Evolutionary conservation across 352 stramenopile genomes (phyloP).

Genomic region (Pythium sukuiense): DNA sequence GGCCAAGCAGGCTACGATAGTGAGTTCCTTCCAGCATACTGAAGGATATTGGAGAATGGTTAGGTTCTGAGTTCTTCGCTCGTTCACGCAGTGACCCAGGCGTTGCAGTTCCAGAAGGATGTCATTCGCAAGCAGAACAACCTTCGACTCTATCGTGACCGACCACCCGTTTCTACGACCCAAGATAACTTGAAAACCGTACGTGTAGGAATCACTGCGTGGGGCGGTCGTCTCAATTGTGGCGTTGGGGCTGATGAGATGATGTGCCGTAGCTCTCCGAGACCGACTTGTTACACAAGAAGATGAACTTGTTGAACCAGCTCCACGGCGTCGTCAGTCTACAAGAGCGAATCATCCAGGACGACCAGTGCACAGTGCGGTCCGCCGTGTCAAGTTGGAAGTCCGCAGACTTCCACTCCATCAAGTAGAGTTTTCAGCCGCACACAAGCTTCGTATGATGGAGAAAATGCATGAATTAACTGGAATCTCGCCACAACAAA

Average conservation of each 20-base stretch:
- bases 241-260: too few species aligned
- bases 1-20: neutral
- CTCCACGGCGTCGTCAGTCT: conserved; percentile 54
- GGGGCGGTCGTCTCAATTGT: neutral
- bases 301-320: conserved; percentile 51
- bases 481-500: neutral
- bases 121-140: conserved; percentile 48
- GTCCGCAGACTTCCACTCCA: conserved; percentile 30
- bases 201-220: conserved; percentile 3
- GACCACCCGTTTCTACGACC: conserved; percentile 22
- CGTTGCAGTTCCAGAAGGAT: conserved; percentile 51
- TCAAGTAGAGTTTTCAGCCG: neutral
- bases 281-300: conserved; percentile 51
- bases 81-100: conserved; percentile 28
- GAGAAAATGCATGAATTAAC: neutral
- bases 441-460: neutral
- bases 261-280: conserved; percentile 41
- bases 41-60: neutral
- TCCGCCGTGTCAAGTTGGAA: conserved; percentile 78
- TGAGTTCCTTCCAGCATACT: neutral
- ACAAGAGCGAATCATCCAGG: conserved; percentile 52
- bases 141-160: conserved; percentile 30
- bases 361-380: conserved; percentile 66
- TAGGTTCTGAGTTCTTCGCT: neutral
- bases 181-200: conserved; percentile 37